Evolutionary conservation across 352 stramenopile species (phyloP), one percentile per base, ranked within the genome.

Genomic region (Pythium pyrilobum): DNA sequence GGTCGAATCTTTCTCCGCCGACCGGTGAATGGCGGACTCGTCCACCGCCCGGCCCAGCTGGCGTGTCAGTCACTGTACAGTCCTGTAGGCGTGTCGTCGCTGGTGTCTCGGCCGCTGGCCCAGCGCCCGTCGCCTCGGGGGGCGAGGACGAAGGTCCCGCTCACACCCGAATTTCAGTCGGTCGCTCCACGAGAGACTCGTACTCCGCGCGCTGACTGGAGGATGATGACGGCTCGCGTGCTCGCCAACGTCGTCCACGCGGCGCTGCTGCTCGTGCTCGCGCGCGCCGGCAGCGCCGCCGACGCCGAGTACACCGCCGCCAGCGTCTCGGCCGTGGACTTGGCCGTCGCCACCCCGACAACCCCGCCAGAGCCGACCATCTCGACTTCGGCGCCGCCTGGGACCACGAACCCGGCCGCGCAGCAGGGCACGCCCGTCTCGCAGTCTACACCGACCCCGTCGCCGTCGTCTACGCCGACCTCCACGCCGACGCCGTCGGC

Each of bases 111-210:
- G n/a, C n/a, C n/a, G n/a, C n/a, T n/a, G n/a, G n/a, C n/a, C n/a
- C n/a, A n/a, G n/a, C n/a, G n/a, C n/a, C n/a, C n/a, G n/a, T n/a
- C n/a, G n/a, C n/a, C n/a, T n/a, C n/a, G n/a, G n/a, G n/a, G n/a
- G n/a, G n/a, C n/a, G n/a, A n/a, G n/a, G n/a, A n/a, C n/a, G n/a
- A n/a, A n/a, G n/a, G n/a, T n/a, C n/a, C n/a, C n/a, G n/a, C n/a
- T 34, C 29, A 16, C 34, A 18, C 47, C 16, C 34, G 47, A 55
- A 55, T 55, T 46, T 52, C n/a, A n/a, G n/a, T n/a, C n/a, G 44
- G 43, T 50, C 43, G 27, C 27, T 11, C n/a, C 8, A 15, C 24
- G 5, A 46, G 20, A 38, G 36, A n/a, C 25, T 40, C 12, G 23
- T 55, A 39, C 10, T 12, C 13, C 12, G 3, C 32, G 38, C 12